A percentile compares a stretch with the other conserved stretches of the same genome.
Conservation (phyloP, 2,329 filamentous ascomycete species). For the Cercospora berteroae region DNA sequence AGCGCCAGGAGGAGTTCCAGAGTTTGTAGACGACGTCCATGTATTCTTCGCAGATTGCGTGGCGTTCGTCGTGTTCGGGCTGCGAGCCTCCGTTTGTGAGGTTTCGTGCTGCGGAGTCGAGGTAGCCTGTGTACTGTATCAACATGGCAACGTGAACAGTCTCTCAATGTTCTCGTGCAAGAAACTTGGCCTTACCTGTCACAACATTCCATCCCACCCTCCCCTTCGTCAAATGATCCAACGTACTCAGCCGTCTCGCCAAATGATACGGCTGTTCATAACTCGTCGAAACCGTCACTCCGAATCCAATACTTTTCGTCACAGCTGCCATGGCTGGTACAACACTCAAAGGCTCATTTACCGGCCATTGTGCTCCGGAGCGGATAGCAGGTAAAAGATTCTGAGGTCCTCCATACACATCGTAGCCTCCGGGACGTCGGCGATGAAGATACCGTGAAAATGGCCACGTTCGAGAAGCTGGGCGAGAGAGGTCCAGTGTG, state of each 20-base stretch:
- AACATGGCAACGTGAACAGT: background rate
- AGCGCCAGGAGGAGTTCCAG: slow-evolving; percentile 65
- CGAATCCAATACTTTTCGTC: slow-evolving; percentile 66
- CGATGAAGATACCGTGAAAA: slow-evolving; percentile 66
- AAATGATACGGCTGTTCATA: slow-evolving; percentile 69
- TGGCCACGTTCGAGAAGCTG: slow-evolving; percentile 60
- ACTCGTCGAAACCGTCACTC: slow-evolving; percentile 65
- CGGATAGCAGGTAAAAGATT: slow-evolving; percentile 60
- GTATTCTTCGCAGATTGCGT: slow-evolving; percentile 63
- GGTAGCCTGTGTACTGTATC: slow-evolving; percentile 49
- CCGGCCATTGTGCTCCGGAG: slow-evolving; percentile 66
- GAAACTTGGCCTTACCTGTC: slow-evolving; percentile 40
- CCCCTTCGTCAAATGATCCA: slow-evolving; percentile 63
- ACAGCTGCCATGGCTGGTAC: slow-evolving; percentile 67
- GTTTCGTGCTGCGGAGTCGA: slow-evolving; percentile 65
- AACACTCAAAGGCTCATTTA: slow-evolving; percentile 65
- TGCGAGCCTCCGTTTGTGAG: slow-evolving; percentile 57
- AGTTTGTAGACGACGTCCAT: slow-evolving; percentile 62
- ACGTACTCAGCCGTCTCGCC: slow-evolving; percentile 62
- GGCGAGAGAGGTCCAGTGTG: slow-evolving; percentile 62
- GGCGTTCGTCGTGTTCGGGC: slow-evolving; percentile 64
- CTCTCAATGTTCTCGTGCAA: background rate
- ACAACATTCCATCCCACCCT: slow-evolving; percentile 52
- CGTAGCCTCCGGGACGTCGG: slow-evolving; percentile 64
- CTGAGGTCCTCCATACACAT: slow-evolving; percentile 64